phyloP scores from a whole-genome alignment of 192 early-diverging fungal genomes.

The Allomyces macrogynus region DNA sequence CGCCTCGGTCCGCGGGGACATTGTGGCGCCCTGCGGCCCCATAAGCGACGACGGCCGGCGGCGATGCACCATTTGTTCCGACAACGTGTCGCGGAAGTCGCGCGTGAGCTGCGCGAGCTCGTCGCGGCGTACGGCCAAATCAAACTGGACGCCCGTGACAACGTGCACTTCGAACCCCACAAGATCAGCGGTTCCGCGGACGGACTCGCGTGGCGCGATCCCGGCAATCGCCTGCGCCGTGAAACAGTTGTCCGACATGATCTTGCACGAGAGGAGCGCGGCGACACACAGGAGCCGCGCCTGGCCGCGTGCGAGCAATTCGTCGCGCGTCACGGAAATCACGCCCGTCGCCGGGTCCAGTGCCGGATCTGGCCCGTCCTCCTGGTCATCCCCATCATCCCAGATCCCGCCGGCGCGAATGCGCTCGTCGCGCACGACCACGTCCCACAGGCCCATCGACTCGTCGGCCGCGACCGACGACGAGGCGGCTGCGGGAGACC shows the following conservation, averaged over 20 bases:
- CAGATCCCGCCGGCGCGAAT: neutral
- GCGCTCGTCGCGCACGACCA: neutral
- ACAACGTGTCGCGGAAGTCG: no score
- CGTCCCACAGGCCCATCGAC: neutral
- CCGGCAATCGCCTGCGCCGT: neutral
- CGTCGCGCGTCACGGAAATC: neutral
- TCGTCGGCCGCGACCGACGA: no score
- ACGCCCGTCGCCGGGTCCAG: no score
- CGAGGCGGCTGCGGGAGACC: no score
- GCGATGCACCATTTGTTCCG: no score
- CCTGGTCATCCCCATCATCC: neutral
- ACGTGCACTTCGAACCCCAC: neutral
- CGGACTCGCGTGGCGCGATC: neutral
- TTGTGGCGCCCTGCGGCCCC: no score
- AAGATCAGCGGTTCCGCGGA: neutral
- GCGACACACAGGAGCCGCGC: neutral
- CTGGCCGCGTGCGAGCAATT: neutral
- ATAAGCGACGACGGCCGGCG: no score
- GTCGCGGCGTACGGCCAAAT: neutral
- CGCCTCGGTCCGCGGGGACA: no score
- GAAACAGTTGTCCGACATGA: neutral
- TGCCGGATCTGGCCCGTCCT: no score
- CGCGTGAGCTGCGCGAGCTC: neutral
- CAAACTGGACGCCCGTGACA: neutral
- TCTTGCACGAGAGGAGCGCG: neutral